Base-by-base conservation (phyloP, 164 flowering plant genomes). In the Stephania japonica region DNA sequence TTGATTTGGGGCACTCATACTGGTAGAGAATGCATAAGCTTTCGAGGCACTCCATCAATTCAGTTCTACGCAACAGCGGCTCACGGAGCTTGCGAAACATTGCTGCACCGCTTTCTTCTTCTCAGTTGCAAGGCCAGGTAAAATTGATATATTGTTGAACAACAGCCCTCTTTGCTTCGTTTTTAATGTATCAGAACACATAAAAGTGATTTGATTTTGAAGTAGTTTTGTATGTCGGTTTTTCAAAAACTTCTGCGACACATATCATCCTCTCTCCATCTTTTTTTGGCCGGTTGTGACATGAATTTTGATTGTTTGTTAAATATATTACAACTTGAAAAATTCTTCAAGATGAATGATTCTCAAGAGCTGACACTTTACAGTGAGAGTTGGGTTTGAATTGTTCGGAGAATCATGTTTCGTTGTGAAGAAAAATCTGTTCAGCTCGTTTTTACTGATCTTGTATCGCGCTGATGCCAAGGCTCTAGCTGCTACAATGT, bases 21-120 rank as follows among this genome's bases (percentile, higher is more conserved):
- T 42, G 21, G 2, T 27, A 9, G 70, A 73, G 59, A 69, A 90
- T 90, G 95, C 87, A 88, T 78, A 84, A 84, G 78, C 76, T 90
- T 23, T 76, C 91, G 0, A 76, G 83, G 79, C 86, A 85, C 59
- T 86, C 92, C 43, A 81, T 83, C 70, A 76, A 89, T 47, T 73
- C 84, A 42, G 5, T 86, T 65, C 80, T 87, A 23, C 83, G 86
- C 75, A 50, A 64, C 65, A 77, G 82, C 23, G 78, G 79, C 77
- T 64, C 80, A 0, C 78, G 80, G 4, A 32, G 38, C 10, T 56
- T 66, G 78, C 81, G 89, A 0, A 72, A 43, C 69, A 72, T 81
- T 18, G 80, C 82, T 14, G 83, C 82, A 4, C 72, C 84, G 5
- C n/a, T 80, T 41, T 68, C 82, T 14, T 69, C 85, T 42, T 24